Conservation (phyloP, 163 green algal species). For the Trebouxiophyceae sp. region DNA sequence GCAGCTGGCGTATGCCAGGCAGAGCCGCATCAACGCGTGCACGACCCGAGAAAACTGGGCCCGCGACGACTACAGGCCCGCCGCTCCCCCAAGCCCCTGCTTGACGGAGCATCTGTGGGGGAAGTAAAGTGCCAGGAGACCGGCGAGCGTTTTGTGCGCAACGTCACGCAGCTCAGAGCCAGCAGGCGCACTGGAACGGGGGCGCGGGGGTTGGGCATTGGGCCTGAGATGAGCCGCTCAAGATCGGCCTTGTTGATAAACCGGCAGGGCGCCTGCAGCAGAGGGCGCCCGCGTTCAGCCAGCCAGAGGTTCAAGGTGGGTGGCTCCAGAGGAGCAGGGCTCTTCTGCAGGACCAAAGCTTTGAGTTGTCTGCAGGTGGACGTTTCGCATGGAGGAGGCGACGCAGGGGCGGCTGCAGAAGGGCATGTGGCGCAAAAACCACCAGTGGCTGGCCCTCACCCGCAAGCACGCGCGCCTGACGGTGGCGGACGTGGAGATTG, state of each 20-base stretch:
- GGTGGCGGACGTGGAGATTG: constrained; percentile 13
- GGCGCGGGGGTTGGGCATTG: too few species aligned
- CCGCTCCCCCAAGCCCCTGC: too few species aligned
- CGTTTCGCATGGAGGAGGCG: neutral
- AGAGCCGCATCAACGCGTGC: constrained; percentile 21
- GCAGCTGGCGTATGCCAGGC: constrained; percentile 19
- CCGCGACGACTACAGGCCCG: neutral
- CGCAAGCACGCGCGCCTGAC: constrained; percentile 18
- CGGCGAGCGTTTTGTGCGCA: too few species aligned
- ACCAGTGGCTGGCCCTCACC: constrained; percentile 26
- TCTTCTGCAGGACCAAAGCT: too few species aligned
- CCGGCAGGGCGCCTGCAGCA: too few species aligned
- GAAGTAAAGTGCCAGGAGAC: neutral
- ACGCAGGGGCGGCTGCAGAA: constrained; percentile 3
- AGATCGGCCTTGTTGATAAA: too few species aligned
- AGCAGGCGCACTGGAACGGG: too few species aligned
- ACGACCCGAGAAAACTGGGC: neutral
- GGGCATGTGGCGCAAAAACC: constrained; percentile 25
- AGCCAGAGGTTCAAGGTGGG: too few species aligned
- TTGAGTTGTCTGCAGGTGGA: neutral
- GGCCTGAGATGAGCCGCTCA: too few species aligned
- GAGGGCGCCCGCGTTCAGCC: too few species aligned
- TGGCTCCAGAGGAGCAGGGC: too few species aligned
- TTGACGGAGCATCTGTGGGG: constrained; percentile 3
- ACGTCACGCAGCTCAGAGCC: too few species aligned